These are phyloP conservation scores for Ascoidea asiatica DNA, from an alignment of 805 yeast genomes.

Conservation along the genomic window DNA sequence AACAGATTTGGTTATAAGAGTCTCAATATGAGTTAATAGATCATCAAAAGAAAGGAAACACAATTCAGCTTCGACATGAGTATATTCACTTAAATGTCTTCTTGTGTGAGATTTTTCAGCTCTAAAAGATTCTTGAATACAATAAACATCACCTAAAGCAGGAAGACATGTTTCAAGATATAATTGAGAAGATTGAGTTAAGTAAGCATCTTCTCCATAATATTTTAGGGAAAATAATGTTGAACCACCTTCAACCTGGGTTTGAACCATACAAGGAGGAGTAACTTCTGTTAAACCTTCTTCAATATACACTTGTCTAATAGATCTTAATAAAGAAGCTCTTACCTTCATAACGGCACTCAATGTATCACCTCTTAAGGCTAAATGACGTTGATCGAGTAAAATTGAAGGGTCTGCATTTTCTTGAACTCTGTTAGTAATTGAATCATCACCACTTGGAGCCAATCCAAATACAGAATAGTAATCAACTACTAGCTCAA, in stretches of 20 bases:
- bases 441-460: conserved; percentile 91
- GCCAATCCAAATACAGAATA: conserved; percentile 86
- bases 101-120: conserved; percentile 99
- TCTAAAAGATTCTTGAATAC: conserved; percentile 97
- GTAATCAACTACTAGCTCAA: conserved; percentile 83
- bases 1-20: conserved; percentile 52
- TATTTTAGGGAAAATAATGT: conserved; percentile 86
- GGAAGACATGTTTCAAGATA: conserved; percentile 95
- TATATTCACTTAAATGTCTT: conserved; percentile 93
- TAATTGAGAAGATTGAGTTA: conserved; percentile 94
- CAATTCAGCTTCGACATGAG: conserved; percentile 93
- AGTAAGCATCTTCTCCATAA: conserved; percentile 92
- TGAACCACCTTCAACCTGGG: conserved; percentile 99
- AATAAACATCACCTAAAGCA: conserved; percentile 91
- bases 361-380: conserved; percentile 93
- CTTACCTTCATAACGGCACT: conserved; percentile 92
- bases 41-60: conserved; percentile 83
- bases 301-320: conserved; percentile 68
- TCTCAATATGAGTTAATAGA: conserved; percentile 73
- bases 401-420: conserved; percentile 85
- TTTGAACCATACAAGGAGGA: conserved; percentile 99
- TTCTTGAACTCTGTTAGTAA: conserved; percentile 90
- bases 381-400: conserved; percentile 88
- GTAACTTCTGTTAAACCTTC: conserved; percentile 81
- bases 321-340: conserved; percentile 56